Percentiles rank a stretch among this genome's conserved stretches.
phyloP scores from a whole-genome alignment of 2,329 filamentous ascomycete genomes.

The Diaporthe citrichinensis region DNA sequence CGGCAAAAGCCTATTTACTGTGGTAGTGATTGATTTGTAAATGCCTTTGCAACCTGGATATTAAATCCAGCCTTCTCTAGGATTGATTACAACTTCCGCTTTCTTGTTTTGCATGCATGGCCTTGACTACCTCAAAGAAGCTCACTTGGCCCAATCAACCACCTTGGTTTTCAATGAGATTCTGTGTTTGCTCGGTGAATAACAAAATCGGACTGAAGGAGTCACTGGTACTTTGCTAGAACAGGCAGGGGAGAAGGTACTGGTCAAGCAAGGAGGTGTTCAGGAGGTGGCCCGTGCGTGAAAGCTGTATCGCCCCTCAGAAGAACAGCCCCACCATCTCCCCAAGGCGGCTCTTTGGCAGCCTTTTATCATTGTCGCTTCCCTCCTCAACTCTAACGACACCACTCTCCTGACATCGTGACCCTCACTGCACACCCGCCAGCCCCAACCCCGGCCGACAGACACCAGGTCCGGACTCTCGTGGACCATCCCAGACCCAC shows the following conservation, averaged over 20 bases:
- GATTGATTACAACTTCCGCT: neutral
- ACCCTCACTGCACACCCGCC: neutral
- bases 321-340: conserved; percentile 40
- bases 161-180: neutral
- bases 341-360: conserved; percentile 33
- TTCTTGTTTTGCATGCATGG: neutral
- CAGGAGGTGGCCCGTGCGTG: conserved; percentile 29
- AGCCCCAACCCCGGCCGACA: neutral
- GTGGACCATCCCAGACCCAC: neutral
- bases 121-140: neutral
- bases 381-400: conserved; percentile 17
- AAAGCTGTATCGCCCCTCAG: conserved; percentile 21
- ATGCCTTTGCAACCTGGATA: neutral
- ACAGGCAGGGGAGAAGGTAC: neutral
- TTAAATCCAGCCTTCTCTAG: neutral
- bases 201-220: neutral
- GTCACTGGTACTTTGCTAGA: neutral
- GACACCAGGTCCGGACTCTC: neutral
- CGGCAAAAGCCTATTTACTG: neutral
- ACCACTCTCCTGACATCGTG: conserved; percentile 23
- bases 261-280: conserved; percentile 5
- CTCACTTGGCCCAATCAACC: neutral
- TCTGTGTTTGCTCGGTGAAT: neutral
- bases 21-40: neutral
- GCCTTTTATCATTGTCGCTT: conserved; percentile 24